Base-by-base conservation (phyloP, 129 eudicot genomes). In the Flaveria ramosissima region DNA sequence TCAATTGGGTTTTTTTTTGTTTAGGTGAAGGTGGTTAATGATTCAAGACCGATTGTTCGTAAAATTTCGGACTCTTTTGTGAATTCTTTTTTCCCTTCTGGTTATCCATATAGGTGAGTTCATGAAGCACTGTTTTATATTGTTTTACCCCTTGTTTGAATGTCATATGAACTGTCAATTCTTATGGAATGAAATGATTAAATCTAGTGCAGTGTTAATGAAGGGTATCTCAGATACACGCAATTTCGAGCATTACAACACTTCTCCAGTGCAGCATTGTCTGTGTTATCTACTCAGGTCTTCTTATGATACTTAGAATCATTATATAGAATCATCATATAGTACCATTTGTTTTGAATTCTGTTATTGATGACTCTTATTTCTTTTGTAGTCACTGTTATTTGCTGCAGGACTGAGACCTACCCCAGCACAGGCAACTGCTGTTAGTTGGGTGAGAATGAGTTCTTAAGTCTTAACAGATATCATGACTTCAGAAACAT, bases 371-470 rank as follows among this genome's bases (percentile, higher is more conserved):
- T 23, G 60, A 68, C 50, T 61, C 81, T 78, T 79, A 79, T 62
- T 75, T 67, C 82, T 67, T 66, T 85, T 89, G 87, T 92, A 91
- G 99, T 95, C 99, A 36, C 84, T 95, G 73, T 88, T 95, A 73
- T 95, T 77, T 83, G 99, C 96, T 86, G 99, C 99, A 80, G 99
- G 99, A 64, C 86, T 95, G 69, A 89, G 99, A 63, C 97, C 97
- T 69, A 86, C 96, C 55, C 99, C 97, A 20, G 99, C 97, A 52
- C 99, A 95, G 85, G 96, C 99, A 13, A 95, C 99, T 23, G 99
- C 92, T 14, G 96, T 86, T 56, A 95, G 99, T 79, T 95, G 99
- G 99, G 99, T 91, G 80, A 89, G 89, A 72, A 74, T 12, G 43
- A 65, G 45, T 13, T 81, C 51, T 72, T 24, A 57, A 72, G 70